Evolutionary conservation across 2,329 filamentous ascomycete species (phyloP).

Genomic region (Pyricularia pennisetigena): DNA sequence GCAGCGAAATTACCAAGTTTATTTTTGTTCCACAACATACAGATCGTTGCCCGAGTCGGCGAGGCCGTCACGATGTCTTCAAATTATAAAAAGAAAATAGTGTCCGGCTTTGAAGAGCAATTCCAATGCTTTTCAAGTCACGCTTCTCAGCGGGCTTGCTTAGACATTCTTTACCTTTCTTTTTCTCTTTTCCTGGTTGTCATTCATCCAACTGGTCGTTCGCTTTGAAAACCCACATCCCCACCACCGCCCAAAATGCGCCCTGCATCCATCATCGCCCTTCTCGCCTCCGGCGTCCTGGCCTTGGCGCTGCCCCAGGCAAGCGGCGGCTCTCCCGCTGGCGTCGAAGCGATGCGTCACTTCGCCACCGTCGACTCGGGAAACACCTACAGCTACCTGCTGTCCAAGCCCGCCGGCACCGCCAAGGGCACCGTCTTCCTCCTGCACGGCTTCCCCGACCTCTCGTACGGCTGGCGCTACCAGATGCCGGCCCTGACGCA

Average conservation of each 20-base stretch:
- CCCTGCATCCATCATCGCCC: not conserved
- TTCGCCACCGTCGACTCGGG: not conserved
- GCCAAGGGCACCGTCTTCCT: not conserved
- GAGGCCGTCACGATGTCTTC: no score
- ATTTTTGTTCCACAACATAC: no score
- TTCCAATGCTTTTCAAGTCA: no score
- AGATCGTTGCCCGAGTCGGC: no score
- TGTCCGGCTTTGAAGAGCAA: no score
- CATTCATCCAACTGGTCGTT: no score
- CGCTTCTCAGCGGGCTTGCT: no score
- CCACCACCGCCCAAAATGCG: not conserved
- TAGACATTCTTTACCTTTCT: no score
- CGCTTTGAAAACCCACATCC: no score
- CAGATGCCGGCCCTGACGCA: slow-evolving; percentile 71
- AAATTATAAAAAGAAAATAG: no score
- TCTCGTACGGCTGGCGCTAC: slow-evolving; percentile 78
- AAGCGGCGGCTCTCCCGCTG: not conserved
- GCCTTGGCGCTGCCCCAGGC: not conserved
- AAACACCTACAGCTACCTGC: not conserved
- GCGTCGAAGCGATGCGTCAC: not conserved
- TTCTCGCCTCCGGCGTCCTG: not conserved
- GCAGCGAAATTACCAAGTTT: no score
- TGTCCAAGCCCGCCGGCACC: not conserved
- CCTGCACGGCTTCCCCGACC: slow-evolving; percentile 32
- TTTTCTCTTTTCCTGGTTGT: no score